A percentile compares a stretch with the other conserved stretches of the same genome.
phyloP scores from a whole-genome alignment of 2,329 filamentous ascomycete species.

The Amesomyces nigricolor region DNA sequence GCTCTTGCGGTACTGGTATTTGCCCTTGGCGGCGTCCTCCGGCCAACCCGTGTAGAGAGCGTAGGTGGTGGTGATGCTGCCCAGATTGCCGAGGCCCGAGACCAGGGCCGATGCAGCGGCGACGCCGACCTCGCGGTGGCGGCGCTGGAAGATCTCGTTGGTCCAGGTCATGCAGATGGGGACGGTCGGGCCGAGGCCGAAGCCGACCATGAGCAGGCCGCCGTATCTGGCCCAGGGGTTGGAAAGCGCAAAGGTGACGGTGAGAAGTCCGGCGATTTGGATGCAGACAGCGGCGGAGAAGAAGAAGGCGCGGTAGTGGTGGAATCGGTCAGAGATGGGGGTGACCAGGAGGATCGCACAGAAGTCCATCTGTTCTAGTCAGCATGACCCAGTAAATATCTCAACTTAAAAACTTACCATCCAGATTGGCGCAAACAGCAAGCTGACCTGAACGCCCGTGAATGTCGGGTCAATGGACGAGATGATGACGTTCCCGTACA shows the following conservation, averaged over 20 bases:
- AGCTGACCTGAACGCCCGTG: slow-evolving; percentile 67
- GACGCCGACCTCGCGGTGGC: slow-evolving; percentile 86
- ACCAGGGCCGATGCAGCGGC: slow-evolving; percentile 81
- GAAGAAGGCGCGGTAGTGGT: slow-evolving; percentile 71
- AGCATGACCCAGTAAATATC: not conserved
- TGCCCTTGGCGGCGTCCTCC: slow-evolving; percentile 62
- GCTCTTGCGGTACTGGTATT: slow-evolving; percentile 70
- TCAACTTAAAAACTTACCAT: slow-evolving; percentile 52
- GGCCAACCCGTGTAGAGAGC: slow-evolving; percentile 85
- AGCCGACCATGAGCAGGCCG: slow-evolving; percentile 83
- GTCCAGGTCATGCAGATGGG: slow-evolving; percentile 95
- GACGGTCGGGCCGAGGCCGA: slow-evolving; percentile 83
- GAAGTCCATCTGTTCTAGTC: slow-evolving; percentile 65
- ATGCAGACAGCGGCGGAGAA: slow-evolving; percentile 71
- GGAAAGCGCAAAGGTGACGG: slow-evolving; percentile 65
- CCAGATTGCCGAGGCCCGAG: slow-evolving; percentile 79
- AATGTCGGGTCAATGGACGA: slow-evolving; percentile 68
- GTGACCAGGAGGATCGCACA: slow-evolving; percentile 81
- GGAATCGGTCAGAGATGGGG: slow-evolving; percentile 81
- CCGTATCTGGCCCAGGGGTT: slow-evolving; percentile 81
- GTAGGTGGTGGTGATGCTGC: slow-evolving; percentile 82
- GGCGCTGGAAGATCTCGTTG: slow-evolving; percentile 80
- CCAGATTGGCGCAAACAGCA: slow-evolving; percentile 89
- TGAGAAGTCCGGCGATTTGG: slow-evolving; percentile 75
- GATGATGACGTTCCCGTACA: slow-evolving; percentile 85